Conservation (phyloP, 169 alveolate genomes). For the Cryptosporidium canis region DNA sequence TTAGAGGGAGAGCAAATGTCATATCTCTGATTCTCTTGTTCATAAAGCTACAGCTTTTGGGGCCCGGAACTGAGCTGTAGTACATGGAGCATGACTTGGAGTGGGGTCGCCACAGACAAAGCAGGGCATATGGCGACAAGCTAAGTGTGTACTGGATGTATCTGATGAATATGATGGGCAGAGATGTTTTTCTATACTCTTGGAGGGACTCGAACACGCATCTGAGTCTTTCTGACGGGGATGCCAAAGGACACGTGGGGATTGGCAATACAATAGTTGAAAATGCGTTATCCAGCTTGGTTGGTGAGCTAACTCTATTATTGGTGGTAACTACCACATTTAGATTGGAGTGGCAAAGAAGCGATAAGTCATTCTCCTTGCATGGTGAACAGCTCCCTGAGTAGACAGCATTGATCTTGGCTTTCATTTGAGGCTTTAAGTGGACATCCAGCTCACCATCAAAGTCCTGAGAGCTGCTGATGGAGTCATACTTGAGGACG, state of each 20-base stretch:
- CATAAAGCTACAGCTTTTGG: constrained; percentile 38
- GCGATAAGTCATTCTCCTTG: constrained; percentile 11
- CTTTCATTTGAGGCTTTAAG: neutral
- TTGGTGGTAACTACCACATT: constrained; percentile 70
- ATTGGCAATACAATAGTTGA: constrained; percentile 61
- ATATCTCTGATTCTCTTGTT: constrained; percentile 28
- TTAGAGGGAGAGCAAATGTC: constrained; percentile 64
- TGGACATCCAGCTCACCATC: neutral
- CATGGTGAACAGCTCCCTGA: neutral
- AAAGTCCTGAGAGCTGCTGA: constrained; percentile 14
- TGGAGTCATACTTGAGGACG: constrained; percentile 41
- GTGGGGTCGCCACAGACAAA: constrained; percentile 55
- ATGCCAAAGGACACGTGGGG: constrained; percentile 66
- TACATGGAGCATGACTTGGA: constrained; percentile 59
- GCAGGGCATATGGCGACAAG: constrained; percentile 31
- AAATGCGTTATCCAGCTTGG: constrained; percentile 55
- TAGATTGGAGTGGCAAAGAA: constrained; percentile 43
- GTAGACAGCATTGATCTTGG: neutral
- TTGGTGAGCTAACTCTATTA: constrained; percentile 40
- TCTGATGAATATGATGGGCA: constrained; percentile 63
- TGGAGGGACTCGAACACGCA: constrained; percentile 70
- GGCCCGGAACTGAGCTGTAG: constrained; percentile 71
- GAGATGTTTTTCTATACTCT: constrained; percentile 56
- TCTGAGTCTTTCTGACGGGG: constrained; percentile 63
- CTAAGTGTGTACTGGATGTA: constrained; percentile 38